These are phyloP conservation scores for Talaromyces sp. DNA, from an alignment of 2,329 filamentous ascomycete species.

Conservation along the genomic window DNA sequence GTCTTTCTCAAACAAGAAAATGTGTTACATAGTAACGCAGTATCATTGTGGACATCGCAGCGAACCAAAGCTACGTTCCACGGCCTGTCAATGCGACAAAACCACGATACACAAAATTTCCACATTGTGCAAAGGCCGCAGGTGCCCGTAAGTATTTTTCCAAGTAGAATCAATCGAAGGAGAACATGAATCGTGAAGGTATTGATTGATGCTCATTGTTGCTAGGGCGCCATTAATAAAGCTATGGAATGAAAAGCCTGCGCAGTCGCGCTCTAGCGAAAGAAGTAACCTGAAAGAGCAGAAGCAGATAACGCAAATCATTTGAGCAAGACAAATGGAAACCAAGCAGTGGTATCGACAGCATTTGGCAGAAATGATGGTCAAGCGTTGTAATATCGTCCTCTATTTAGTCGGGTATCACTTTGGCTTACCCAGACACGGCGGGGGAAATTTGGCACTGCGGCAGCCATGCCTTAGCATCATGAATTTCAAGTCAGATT, in stretches of 20 bases:
- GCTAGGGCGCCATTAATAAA: not conserved
- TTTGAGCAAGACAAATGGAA: not conserved
- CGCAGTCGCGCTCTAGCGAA: not conserved
- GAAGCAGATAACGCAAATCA: not conserved
- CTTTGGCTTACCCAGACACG: not conserved
- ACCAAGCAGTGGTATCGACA: no score
- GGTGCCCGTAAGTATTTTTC: no score
- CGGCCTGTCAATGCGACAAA: no score
- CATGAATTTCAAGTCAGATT: not conserved
- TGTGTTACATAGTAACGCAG: no score
- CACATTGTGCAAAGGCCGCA: no score
- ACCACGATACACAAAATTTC: no score
- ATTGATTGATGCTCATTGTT: not conserved
- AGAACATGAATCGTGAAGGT: no score
- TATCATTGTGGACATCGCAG: no score
- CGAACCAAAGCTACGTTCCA: no score
- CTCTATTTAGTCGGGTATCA: not conserved
- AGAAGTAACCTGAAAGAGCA: not conserved
- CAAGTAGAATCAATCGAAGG: no score
- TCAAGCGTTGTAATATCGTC: not conserved
- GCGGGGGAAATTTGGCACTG: not conserved
- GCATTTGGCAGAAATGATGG: not conserved
- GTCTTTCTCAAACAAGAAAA: no score
- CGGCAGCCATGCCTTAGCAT: not conserved
- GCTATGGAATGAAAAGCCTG: not conserved